These are phyloP conservation scores for Amborella trichopoda DNA, from an alignment of 164 flowering plant genomes.

Conservation along the genomic window DNA sequence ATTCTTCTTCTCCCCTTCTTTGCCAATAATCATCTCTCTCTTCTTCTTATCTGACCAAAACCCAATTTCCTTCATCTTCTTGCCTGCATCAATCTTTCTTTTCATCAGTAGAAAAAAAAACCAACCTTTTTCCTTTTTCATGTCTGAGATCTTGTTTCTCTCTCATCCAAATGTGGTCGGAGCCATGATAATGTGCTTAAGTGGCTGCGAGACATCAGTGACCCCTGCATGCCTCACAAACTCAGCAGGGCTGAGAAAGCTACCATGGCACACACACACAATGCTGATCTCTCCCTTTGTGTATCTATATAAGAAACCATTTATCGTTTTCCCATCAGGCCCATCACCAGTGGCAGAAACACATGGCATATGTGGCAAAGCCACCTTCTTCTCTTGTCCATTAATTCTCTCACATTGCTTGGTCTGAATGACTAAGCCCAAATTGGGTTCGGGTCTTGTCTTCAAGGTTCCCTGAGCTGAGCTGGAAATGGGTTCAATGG, in stretches of 20 bases:
- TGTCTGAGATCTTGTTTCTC: no score
- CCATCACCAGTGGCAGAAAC: constrained; percentile 65
- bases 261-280: constrained; percentile 74
- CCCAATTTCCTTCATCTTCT: no score
- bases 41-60: no score
- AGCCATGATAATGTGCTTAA: constrained; percentile 42
- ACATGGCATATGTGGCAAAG: constrained; percentile 40
- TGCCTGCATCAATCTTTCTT: no score
- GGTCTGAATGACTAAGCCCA: no score
- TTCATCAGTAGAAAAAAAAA: no score
- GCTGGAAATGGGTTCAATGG: not conserved
- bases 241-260: constrained; percentile 54
- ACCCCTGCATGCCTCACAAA: constrained; percentile 75
- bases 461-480: not conserved
- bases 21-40: no score
- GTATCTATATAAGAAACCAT: constrained; percentile 57
- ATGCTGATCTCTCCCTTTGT: constrained; percentile 49
- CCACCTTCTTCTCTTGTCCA: not conserved
- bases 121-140: no score
- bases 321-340: constrained; percentile 56
- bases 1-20: no score
- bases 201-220: constrained; percentile 35
- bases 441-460: not conserved
- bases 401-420: no score
- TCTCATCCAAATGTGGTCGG: constrained; percentile 26